Evolutionary conservation across 2,329 filamentous ascomycete species (phyloP), one percentile per base, ranked within the genome.

Genomic region (Curvularia verruculosa): DNA sequence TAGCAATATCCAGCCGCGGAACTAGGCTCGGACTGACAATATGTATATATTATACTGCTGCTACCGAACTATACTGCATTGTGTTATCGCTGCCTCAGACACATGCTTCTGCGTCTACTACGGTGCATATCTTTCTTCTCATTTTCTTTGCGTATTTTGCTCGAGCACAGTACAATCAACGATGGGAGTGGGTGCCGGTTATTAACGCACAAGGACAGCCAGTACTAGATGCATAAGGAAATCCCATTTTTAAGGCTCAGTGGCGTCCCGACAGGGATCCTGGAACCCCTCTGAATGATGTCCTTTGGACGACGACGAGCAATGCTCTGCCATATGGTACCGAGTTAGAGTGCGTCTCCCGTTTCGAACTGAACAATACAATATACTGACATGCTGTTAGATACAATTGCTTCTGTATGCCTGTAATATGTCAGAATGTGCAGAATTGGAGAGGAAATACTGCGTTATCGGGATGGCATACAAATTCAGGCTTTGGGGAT

Each of bases 361-460:
- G 36, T 23, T 36, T 36, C n/a, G 29, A 19, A 36, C 29, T 21
- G 45, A 36, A 24, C 13, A n/a, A 21, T 48, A 48, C 29, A 48
- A 48, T 48, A 29, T 6, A 29, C 46, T 49, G 10, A 49, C 19
- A 19, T 12, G 23, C 18, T 39, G 12, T 21, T 26, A 49, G 46
- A 49, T 49, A 49, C 19, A 49, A 39, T 23, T 49, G 46, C 23
- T 15, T 15, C 12, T n/a, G 23, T 9, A 49, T 49, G 31, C 46
- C 46, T 26, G 46, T 21, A 15, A 49, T 49, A 37, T 49, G 46
- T 49, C 46, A 49, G 15, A 49, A 49, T 19, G 34, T 49, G 18
- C 9, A 8, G 5, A 26, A 49, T 18, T 49, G 46, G 31, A 19
- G 23, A 1, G 15, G 10, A 10, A 39, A 37, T 21, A 31, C 40